These are phyloP conservation scores for Coniochaeta sp. DNA, from an alignment of 2,329 filamentous ascomycete genomes.

Conservation along the genomic window DNA sequence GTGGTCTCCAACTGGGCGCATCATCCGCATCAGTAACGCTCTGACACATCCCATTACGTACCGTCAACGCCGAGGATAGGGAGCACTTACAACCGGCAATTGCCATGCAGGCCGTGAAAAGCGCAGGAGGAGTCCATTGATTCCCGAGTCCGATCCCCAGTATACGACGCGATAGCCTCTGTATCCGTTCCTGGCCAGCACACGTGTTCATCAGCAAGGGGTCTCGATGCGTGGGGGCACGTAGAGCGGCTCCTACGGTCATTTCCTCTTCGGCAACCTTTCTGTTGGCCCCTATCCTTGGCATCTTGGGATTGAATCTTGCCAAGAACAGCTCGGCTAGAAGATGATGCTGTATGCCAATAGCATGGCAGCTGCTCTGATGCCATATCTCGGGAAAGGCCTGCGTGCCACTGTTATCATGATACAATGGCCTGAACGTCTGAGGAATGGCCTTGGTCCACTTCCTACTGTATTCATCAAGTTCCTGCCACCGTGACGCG, in stretches of 20 bases:
- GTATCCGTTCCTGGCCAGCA: constrained; percentile 30
- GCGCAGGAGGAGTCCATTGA: constrained; percentile 43
- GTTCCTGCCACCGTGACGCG: constrained; percentile 29
- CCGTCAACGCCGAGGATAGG: neutral
- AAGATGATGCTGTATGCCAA: constrained; percentile 53
- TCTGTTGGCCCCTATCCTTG: constrained; percentile 35
- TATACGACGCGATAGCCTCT: constrained; percentile 39
- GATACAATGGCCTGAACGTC: constrained; percentile 48
- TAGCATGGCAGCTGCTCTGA: constrained; percentile 46
- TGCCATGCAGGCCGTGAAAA: constrained; percentile 49
- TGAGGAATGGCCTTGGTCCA: constrained; percentile 40
- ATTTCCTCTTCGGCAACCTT: constrained; percentile 31
- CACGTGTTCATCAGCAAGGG: neutral
- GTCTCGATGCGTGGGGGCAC: neutral
- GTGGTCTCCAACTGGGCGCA: constrained; percentile 18
- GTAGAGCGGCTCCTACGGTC: constrained; percentile 18
- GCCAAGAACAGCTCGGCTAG: constrained; percentile 49
- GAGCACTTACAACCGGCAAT: constrained; percentile 41
- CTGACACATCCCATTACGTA: neutral
- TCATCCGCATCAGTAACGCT: neutral
- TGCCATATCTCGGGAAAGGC: constrained; percentile 53
- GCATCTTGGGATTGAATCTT: constrained; percentile 46
- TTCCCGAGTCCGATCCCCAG: constrained; percentile 54
- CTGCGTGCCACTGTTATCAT: constrained; percentile 24
- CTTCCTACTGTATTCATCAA: constrained; percentile 34